Conservation (phyloP, 148 eudicot genomes). For the Simmondsia chinensis region DNA sequence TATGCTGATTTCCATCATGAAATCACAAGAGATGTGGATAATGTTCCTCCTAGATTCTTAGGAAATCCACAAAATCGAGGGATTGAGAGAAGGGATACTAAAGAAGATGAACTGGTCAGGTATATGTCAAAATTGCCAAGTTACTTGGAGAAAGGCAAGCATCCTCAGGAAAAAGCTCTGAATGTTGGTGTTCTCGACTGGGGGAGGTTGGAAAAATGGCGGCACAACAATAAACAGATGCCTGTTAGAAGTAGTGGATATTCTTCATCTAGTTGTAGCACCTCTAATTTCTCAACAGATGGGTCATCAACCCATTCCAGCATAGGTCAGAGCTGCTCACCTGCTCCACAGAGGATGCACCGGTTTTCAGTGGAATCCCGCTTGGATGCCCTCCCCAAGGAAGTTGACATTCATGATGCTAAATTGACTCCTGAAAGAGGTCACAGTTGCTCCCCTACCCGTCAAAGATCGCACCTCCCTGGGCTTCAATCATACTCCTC, state of each 20-base stretch:
- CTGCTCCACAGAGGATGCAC: conserved; percentile 27
- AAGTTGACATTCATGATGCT: conserved; percentile 10
- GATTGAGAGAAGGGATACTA: conserved; percentile 12
- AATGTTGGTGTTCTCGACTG: conserved; percentile 86
- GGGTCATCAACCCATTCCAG: conserved; percentile 48
- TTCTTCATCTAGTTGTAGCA: conserved; percentile 50
- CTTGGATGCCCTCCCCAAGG: conserved; percentile 21
- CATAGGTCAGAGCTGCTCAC: conserved; percentile 34
- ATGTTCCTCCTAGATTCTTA: conserved; percentile 17
- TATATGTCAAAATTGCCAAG: conserved; percentile 79
- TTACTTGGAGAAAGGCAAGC: conserved; percentile 61
- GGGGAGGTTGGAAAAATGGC: conserved; percentile 71
- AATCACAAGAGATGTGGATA: conserved; percentile 25
- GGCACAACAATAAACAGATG: conserved; percentile 20
- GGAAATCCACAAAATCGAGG: conserved; percentile 21
- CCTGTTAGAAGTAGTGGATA: conserved; percentile 9
- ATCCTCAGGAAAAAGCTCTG: conserved; percentile 48
- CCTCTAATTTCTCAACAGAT: conserved; percentile 45
- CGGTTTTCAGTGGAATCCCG: conserved; percentile 27
- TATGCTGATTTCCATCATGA: conserved; percentile 47
- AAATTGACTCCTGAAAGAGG: conserved; percentile 15
- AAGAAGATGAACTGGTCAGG: conserved; percentile 71
- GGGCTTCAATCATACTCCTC: conserved; percentile 21
- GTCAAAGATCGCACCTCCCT: conserved; percentile 12
- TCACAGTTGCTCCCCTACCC: conserved; percentile 23